phyloP scores from a whole-genome alignment of 805 yeast genomes.

The Middelhovenomyces tepae region DNA sequence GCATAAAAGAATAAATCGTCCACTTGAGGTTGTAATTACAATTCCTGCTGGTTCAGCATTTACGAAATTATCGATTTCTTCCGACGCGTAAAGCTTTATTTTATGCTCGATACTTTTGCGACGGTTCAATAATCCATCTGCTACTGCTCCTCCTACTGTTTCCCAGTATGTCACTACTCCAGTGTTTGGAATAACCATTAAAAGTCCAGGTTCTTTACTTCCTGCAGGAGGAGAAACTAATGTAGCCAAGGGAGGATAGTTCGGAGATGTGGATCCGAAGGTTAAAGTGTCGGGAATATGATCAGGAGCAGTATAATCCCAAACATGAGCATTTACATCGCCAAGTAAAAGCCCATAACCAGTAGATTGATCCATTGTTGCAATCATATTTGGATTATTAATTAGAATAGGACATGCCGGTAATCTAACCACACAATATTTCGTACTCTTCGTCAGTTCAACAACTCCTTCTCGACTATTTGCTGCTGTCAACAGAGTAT shows the following conservation, averaged over 20 bases:
- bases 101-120: conserved; percentile 30
- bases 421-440: conserved; percentile 48
- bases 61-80: conserved; percentile 47
- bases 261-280: conserved; percentile 30
- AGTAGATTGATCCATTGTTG: conserved; percentile 39
- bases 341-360: conserved; percentile 43
- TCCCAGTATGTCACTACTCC: conserved; percentile 67
- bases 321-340: conserved; percentile 48
- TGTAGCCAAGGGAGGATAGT: conserved; percentile 40
- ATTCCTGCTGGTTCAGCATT: conserved; percentile 70
- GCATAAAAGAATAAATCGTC: conserved; percentile 52
- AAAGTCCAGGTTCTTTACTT: conserved; percentile 54
- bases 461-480: conserved; percentile 19
- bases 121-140: conserved; percentile 45
- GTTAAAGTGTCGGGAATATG: conserved; percentile 47
- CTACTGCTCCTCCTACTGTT: conserved; percentile 61
- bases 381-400: conserved; percentile 24
- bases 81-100: conserved; percentile 42
- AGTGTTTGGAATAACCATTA: conserved; percentile 47
- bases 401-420: conserved; percentile 46
- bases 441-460: conserved; percentile 50
- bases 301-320: conserved; percentile 61
- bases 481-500: background rate
- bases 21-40: conserved; percentile 58
- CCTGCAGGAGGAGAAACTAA: conserved; percentile 52